Conservation (phyloP, 2,329 filamentous ascomycete species). For the Colletotrichum tropicicola region DNA sequence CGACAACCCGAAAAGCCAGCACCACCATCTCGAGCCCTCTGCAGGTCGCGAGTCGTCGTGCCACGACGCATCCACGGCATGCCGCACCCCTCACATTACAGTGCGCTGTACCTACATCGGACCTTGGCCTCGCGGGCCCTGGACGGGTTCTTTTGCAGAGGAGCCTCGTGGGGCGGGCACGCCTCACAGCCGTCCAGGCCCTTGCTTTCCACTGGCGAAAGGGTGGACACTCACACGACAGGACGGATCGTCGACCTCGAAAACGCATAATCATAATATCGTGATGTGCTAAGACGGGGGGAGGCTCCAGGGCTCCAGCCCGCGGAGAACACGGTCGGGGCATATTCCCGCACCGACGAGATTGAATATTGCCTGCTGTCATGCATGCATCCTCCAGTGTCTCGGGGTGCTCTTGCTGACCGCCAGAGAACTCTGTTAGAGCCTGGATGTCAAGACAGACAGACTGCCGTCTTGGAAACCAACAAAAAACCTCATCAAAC, state of each 20-base stretch:
- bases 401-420: neutral
- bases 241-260: neutral
- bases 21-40: too few relatives aligned
- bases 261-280: neutral
- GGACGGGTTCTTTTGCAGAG: neutral
- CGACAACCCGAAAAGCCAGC: neutral
- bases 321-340: neutral
- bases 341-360: constrained; percentile 3
- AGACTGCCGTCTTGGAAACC: too few relatives aligned
- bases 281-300: neutral
- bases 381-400: neutral
- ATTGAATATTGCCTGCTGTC: constrained; percentile 25
- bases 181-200: neutral
- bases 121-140: neutral
- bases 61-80: too few relatives aligned
- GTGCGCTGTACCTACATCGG: constrained; percentile 19
- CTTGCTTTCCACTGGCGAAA: neutral
- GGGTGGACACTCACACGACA: neutral
- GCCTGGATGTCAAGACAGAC: neutral
- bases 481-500: too few relatives aligned
- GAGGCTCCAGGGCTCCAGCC: neutral
- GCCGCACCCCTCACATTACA: too few relatives aligned
- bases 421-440: neutral
- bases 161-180: constrained; percentile 14
- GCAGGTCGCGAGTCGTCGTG: too few relatives aligned